Evolutionary conservation across 306 rosid genomes (phyloP).

Genomic region (Cercis canadensis): DNA sequence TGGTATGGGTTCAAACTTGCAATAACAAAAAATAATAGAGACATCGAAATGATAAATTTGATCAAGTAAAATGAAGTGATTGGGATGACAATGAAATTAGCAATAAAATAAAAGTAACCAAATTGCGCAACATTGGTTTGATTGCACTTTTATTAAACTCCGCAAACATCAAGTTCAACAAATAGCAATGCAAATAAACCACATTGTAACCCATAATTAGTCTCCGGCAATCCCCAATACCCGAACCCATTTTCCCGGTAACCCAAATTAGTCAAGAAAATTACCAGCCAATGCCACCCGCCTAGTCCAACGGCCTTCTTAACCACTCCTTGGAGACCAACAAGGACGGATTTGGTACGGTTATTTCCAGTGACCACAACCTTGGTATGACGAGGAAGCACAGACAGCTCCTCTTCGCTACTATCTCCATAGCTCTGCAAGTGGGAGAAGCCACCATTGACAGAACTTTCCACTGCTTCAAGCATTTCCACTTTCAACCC

Average conservation of each 20-base stretch:
- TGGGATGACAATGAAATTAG: not conserved
- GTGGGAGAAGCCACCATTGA: slow-evolving; percentile 84
- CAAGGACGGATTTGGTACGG: slow-evolving; percentile 98
- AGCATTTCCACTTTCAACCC: slow-evolving; percentile 59
- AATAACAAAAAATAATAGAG: not conserved
- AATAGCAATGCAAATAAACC: slow-evolving; percentile 37
- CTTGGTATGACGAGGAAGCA: slow-evolving; percentile 96
- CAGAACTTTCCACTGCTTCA: slow-evolving; percentile 85
- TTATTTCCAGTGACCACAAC: slow-evolving; percentile 98
- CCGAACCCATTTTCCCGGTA: slow-evolving; percentile 9
- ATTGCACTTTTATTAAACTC: slow-evolving; percentile 4
- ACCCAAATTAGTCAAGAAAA: slow-evolving; percentile 24
- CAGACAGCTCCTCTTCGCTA: slow-evolving; percentile 95
- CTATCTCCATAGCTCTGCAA: slow-evolving; percentile 95
- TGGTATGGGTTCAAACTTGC: not conserved
- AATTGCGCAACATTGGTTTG: slow-evolving; percentile 49
- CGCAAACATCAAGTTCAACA: not conserved
- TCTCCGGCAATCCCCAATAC: not conserved
- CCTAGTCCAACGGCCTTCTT: slow-evolving; percentile 98
- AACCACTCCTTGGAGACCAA: slow-evolving; percentile 95
- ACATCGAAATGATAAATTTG: slow-evolving; percentile 4
- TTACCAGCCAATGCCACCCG: slow-evolving; percentile 99
- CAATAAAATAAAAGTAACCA: not conserved
- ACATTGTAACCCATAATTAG: slow-evolving; percentile 26
- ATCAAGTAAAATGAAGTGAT: slow-evolving; percentile 1